These are phyloP conservation scores for Massarina eburnea DNA, from an alignment of 2,329 filamentous ascomycete genomes.

Conservation along the genomic window DNA sequence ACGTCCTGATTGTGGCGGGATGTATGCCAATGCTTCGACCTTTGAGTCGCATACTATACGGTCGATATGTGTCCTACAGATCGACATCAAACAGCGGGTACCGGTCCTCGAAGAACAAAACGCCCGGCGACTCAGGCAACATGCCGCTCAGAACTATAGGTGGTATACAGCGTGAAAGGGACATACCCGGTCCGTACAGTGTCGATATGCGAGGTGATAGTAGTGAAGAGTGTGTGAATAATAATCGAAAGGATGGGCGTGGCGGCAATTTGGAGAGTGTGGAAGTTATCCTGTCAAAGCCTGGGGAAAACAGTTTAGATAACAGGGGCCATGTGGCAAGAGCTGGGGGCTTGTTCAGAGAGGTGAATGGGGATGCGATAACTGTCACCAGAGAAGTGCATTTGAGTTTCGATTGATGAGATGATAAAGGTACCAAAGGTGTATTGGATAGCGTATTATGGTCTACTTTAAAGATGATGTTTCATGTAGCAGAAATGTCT, in stretches of 20 bases:
- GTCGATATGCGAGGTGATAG: background rate
- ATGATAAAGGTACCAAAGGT: no score
- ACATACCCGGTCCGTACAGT: background rate
- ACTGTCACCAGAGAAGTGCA: no score
- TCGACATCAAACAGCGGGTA: background rate
- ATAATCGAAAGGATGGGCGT: background rate
- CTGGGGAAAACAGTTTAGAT: background rate
- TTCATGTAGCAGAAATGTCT: no score
- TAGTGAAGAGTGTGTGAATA: background rate
- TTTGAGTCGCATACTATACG: background rate
- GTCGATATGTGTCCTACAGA: background rate
- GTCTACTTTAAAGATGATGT: no score
- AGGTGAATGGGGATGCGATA: no score
- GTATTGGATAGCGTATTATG: no score
- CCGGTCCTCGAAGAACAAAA: background rate
- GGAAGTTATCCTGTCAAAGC: background rate
- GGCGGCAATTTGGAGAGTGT: background rate
- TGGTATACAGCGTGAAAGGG: background rate
- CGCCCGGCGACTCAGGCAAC: background rate
- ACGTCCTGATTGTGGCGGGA: background rate
- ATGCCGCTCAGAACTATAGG: background rate
- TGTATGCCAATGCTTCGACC: background rate
- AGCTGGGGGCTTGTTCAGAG: no score
- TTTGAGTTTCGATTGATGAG: no score
- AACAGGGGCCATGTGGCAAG: no score